Conservation (phyloP, 2,329 filamentous ascomycete genomes). For the Gnomoniopsis sp. region DNA sequence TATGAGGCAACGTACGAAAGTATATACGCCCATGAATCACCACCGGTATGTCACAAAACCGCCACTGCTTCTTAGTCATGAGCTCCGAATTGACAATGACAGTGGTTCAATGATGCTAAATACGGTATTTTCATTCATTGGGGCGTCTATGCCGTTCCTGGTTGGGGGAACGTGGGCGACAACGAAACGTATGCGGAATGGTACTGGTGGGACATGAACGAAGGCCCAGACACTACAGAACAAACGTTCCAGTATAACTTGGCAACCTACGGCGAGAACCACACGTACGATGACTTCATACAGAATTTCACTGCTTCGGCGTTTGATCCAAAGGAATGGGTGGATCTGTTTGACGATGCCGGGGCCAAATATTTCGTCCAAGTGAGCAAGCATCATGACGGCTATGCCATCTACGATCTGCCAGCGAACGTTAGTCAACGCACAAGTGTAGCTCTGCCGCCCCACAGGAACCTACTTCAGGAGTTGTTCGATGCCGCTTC, state of each 20-base stretch:
- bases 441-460: constrained; percentile 35
- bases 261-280: constrained; percentile 16
- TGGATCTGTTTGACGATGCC: constrained; percentile 34
- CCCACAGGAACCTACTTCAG: constrained; percentile 37
- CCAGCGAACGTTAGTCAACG: constrained; percentile 36
- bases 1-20: constrained; percentile 23
- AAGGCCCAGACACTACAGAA: constrained; percentile 11
- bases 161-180: constrained; percentile 46
- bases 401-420: constrained; percentile 42
- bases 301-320: constrained; percentile 23
- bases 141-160: constrained; percentile 53
- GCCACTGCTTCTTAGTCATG: neutral
- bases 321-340: constrained; percentile 26
- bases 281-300: constrained; percentile 31
- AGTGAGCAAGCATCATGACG: constrained; percentile 44
- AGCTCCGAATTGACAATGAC: neutral
- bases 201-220: constrained; percentile 18
- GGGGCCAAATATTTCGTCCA: constrained; percentile 32
- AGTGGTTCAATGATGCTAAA: constrained; percentile 53
- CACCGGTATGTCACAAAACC: constrained; percentile 24
- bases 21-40: constrained; percentile 38
- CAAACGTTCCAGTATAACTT: constrained; percentile 22
- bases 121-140: constrained; percentile 61
- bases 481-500: constrained; percentile 41
- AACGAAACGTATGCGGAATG: constrained; percentile 41